These are phyloP conservation scores for Aristolochia californica DNA, from an alignment of 164 flowering plant species.

Conservation along the genomic window DNA sequence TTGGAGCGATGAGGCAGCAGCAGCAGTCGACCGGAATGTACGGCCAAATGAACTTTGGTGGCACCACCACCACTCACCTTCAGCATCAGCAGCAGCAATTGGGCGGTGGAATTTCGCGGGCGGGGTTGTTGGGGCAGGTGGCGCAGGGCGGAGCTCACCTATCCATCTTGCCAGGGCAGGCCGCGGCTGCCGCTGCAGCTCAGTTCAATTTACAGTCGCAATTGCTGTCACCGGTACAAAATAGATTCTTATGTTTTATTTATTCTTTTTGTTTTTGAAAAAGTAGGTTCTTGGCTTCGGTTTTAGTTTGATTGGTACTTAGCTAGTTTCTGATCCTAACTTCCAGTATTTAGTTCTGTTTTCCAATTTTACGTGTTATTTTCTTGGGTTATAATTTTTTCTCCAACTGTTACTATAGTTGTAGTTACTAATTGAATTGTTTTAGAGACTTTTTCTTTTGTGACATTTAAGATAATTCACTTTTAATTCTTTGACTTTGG, in stretches of 20 bases:
- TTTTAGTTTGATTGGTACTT: background rate
- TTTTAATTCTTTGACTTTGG: no score
- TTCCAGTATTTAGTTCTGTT: background rate
- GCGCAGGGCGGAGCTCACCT: conserved; percentile 27
- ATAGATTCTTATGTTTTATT: background rate
- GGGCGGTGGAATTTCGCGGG: conserved; percentile 40
- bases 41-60: conserved; percentile 45
- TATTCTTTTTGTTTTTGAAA: background rate
- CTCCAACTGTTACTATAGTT: background rate
- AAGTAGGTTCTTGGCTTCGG: background rate
- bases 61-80: conserved; percentile 18
- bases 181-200: conserved; percentile 22
- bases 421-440: background rate
- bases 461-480: no score
- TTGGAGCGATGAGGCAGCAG: conserved; percentile 16
- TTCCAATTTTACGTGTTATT: background rate
- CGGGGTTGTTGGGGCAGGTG: conserved; percentile 53
- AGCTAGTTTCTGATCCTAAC: background rate
- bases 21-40: conserved; percentile 37
- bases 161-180: conserved; percentile 54
- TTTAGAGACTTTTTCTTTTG: no score
- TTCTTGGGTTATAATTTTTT: background rate
- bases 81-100: conserved; percentile 37
- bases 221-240: conserved; percentile 48
- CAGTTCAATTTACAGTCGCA: conserved; percentile 72